Percentiles rank a stretch among this genome's conserved stretches.
These are phyloP conservation scores for Xylaria flabelliformis DNA, from an alignment of 495 filamentous ascomycete species.

Conservation along the genomic window DNA sequence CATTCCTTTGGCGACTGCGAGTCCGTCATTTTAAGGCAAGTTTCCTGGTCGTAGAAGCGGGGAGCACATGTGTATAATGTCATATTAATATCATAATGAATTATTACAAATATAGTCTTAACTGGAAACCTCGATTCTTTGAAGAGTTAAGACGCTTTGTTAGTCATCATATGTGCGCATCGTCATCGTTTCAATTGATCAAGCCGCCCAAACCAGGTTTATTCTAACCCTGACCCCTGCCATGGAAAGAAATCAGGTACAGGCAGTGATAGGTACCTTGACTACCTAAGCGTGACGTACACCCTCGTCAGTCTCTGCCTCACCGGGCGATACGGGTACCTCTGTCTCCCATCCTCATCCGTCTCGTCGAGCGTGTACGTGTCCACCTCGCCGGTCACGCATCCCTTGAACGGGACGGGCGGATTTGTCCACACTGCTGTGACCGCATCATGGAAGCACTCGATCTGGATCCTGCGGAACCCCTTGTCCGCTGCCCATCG, in stretches of 20 bases:
- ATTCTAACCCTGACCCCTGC: neutral
- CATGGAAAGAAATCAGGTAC: neutral
- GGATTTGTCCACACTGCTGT: slow-evolving; percentile 44
- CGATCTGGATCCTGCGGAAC: slow-evolving; percentile 47
- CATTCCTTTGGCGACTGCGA: slow-evolving; percentile 31
- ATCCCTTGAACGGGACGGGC: slow-evolving; percentile 42
- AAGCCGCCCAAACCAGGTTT: neutral
- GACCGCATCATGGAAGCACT: slow-evolving; percentile 43
- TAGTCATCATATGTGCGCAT: neutral
- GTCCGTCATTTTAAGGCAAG: slow-evolving; percentile 28
- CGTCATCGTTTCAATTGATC: neutral
- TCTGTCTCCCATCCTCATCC: slow-evolving; percentile 8
- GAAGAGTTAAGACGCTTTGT: neutral
- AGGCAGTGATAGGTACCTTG: neutral
- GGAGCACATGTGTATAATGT: neutral
- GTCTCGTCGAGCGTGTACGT: slow-evolving; percentile 13
- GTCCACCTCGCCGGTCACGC: slow-evolving; percentile 21
- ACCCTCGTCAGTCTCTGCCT: slow-evolving; percentile 23
- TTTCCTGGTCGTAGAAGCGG: neutral
- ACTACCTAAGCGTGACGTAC: slow-evolving; percentile 21
- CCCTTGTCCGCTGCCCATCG: slow-evolving; percentile 39
- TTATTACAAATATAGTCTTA: neutral
- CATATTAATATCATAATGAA: slow-evolving; percentile 6
- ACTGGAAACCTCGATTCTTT: neutral
- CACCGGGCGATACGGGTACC: slow-evolving; percentile 20